Percentiles rank a stretch among this genome's conserved stretches.
Conservation (phyloP, 257 asterid genomes). For the Scutellaria barbata region DNA sequence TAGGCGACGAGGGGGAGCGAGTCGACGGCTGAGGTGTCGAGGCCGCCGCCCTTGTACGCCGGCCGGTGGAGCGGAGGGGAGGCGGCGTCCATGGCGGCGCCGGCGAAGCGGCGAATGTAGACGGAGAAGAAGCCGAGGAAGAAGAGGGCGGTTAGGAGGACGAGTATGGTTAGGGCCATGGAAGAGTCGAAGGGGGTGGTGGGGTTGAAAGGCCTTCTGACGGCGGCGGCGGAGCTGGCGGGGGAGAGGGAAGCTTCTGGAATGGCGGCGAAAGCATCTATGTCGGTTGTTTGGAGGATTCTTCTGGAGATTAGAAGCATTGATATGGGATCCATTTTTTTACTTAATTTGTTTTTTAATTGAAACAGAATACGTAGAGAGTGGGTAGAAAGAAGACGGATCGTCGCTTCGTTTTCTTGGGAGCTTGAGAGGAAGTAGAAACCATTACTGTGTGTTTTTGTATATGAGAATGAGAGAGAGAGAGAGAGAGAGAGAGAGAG, state of each 20-base stretch:
- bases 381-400: no score
- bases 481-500: background rate
- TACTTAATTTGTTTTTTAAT: no score
- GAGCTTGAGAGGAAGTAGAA: background rate
- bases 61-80: slow-evolving; percentile 30
- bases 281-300: slow-evolving; percentile 41
- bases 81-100: background rate
- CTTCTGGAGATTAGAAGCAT: slow-evolving; percentile 24
- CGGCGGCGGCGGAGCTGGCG: slow-evolving; percentile 22
- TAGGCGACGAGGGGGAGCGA: slow-evolving; percentile 63
- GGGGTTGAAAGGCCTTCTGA: slow-evolving; percentile 21
- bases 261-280: slow-evolving; percentile 29
- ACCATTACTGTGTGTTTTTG: slow-evolving; percentile 2
- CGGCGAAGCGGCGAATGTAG: slow-evolving; percentile 66
- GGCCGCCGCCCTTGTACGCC: slow-evolving; percentile 38
- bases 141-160: slow-evolving; percentile 64
- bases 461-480: background rate
- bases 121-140: slow-evolving; percentile 70
- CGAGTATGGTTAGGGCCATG: slow-evolving; percentile 58
- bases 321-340: slow-evolving; percentile 25
- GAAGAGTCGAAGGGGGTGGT: slow-evolving; percentile 56
- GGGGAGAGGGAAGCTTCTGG: background rate
- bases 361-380: background rate
- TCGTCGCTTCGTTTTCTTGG: background rate
- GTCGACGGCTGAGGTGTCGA: slow-evolving; percentile 45